A percentile compares a stretch with the other conserved stretches of the same genome.
phyloP scores from a whole-genome alignment of 148 eudicot species.

The Tetragonia tetragonoides region DNA sequence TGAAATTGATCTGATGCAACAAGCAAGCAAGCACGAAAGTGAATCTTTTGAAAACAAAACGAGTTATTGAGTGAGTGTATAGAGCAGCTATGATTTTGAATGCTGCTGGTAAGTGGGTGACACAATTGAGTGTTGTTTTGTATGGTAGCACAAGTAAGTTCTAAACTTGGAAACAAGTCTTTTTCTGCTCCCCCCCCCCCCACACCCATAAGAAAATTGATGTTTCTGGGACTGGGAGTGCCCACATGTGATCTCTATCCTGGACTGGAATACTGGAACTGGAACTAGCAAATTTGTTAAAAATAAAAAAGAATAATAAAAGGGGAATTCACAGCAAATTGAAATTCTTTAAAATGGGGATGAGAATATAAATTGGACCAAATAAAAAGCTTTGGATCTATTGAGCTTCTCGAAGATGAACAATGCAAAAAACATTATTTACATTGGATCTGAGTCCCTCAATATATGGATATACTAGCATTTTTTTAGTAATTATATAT shows the following conservation, averaged over 20 bases:
- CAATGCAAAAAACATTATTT: constrained; percentile 15
- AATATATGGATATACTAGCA: not conserved
- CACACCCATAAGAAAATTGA: not conserved
- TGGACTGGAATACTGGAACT: too few species aligned
- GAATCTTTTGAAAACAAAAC: not conserved
- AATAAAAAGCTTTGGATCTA: constrained; percentile 30
- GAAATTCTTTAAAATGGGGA: not conserved
- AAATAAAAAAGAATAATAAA: not conserved
- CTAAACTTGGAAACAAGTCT: not conserved
- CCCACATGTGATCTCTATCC: constrained; percentile 6
- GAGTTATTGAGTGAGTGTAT: not conserved
- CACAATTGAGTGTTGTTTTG: not conserved
- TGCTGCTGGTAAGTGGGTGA: not conserved
- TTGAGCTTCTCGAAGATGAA: constrained; percentile 33
- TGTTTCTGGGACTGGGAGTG: constrained; percentile 1
- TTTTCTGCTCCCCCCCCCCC: not conserved
- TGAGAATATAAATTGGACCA: not conserved
- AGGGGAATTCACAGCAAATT: not conserved
- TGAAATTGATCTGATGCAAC: not conserved
- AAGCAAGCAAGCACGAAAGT: not conserved
- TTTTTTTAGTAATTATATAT: not conserved
- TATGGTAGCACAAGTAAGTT: not conserved
- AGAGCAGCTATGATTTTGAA: not conserved
- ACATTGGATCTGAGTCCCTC: constrained; percentile 28
- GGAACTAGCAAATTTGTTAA: not conserved